Evolutionary conservation across 2,329 filamentous ascomycete species (phyloP), one percentile per base, ranked within the genome.

Genomic region (Tolypocladium nubicola): DNA sequence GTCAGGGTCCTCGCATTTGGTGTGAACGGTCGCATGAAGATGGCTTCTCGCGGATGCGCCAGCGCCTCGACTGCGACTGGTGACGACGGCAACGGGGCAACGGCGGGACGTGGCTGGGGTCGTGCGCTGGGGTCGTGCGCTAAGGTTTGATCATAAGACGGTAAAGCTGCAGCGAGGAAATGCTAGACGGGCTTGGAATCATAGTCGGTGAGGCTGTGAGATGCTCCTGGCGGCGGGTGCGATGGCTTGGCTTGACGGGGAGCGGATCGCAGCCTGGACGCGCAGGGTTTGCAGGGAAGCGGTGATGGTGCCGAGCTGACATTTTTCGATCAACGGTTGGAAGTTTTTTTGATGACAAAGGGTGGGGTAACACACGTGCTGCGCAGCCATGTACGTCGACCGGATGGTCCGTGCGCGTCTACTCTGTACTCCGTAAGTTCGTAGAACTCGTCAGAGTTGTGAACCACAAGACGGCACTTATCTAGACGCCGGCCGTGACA

Each of bases 1-100:
- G 71, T 64, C 52, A 71, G 54, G 56, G 64, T 64, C 65, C 69
- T 69, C 59, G 70, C 61, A 35, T 67, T 62, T 19, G 74, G 68
- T 16, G 71, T 72, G 58, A 73, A 65, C 3, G 71, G 69, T 60
- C 69, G 67, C 72, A 65, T 63, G 54, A 55, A 56, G 30, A 53
- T 37, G 50, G 54, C 33, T 23, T 53, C n/a, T 39, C 5, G 40
- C 49, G 33, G 38, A 26, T 14, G 14, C 30, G 38, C 19, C 40
- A 43, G 21, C 40, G 53, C 53, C 26, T 47, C 26, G 26, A 38
- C 39, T 43, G 35, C 52, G 23, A 54, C 52, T 30, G 38, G 9
- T 10, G 38, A 2, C 9, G 9, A 39, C 23, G 26, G 26, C 26
- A 5, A 30, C 26, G 26, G 26, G 26, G 26, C 26, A 5, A 30